Conservation (phyloP, 768 basidiomycete genomes). For the Lentinula sp. region DNA sequence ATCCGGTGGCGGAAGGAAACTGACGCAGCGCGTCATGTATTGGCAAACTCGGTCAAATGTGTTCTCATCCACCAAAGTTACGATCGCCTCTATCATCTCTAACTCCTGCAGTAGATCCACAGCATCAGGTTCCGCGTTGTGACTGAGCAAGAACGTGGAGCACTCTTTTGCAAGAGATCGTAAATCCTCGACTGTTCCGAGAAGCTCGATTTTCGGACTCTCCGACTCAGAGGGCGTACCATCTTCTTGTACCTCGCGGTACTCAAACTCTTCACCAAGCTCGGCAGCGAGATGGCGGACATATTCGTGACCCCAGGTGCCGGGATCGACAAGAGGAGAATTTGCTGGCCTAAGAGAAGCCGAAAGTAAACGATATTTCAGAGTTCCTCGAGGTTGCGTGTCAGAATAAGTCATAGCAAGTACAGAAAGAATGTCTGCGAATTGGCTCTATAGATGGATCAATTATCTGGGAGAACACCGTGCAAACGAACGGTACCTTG, state of each 20-base stretch:
- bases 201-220: conserved; percentile 22
- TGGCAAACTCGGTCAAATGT: conserved; percentile 87
- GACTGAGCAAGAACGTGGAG: conserved; percentile 81
- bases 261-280: conserved; percentile 85
- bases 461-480: background rate
- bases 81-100: conserved; percentile 80
- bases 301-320: conserved; percentile 99
- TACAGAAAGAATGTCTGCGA: conserved; percentile 95
- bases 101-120: conserved; percentile 93
- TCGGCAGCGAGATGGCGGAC: conserved; percentile 95
- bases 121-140: conserved; percentile 98
- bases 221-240: conserved; percentile 20
- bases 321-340: conserved; percentile 77
- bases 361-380: conserved; percentile 85
- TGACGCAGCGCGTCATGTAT: conserved; percentile 95
- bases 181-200: conserved; percentile 69
- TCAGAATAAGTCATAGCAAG: conserved; percentile 99
- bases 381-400: conserved; percentile 92
- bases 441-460: conserved; percentile 58
- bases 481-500: conserved; percentile 43
- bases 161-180: conserved; percentile 75
- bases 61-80: conserved; percentile 76
- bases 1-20: conserved; percentile 87
- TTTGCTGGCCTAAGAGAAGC: conserved; percentile 59
- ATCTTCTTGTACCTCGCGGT: conserved; percentile 53